Conservation (phyloP, 2,329 filamentous ascomycete species). For the Diaporthe velutina region DNA sequence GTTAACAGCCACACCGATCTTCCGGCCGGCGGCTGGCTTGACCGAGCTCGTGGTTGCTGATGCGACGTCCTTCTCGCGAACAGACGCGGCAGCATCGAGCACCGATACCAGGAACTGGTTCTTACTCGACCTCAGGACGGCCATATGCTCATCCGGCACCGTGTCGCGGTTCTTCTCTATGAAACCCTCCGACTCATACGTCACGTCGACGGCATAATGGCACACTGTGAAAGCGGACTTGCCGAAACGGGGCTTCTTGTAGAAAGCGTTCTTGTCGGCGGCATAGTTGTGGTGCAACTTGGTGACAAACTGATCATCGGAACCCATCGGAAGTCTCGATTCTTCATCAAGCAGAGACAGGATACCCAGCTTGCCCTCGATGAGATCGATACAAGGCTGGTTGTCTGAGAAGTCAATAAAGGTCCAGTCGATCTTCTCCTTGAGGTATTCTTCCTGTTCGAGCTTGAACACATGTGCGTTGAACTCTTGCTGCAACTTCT, state of each 20-base stretch:
- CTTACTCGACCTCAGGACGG: conserved; percentile 84
- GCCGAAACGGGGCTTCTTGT: conserved; percentile 98
- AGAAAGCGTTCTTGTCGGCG: conserved; percentile 89
- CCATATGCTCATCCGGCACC: conserved; percentile 97
- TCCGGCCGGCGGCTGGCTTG: conserved; percentile 81
- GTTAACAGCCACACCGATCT: conserved; percentile 92
- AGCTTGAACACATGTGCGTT: conserved; percentile 99
- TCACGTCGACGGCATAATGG: conserved; percentile 98
- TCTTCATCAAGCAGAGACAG: conserved; percentile 95
- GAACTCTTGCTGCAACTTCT: conserved; percentile 99
- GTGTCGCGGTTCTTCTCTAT: conserved; percentile 99
- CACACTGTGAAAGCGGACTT: conserved; percentile 98
- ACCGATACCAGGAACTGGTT: conserved; percentile 90
- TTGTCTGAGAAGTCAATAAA: conserved; percentile 99
- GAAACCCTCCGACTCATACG: conserved; percentile 98
- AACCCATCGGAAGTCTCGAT: conserved; percentile 95
- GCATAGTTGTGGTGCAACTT: conserved; percentile 97
- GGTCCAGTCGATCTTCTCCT: conserved; percentile 98
- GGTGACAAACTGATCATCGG: conserved; percentile 95
- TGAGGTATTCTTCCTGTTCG: conserved; percentile 97
- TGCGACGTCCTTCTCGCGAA: conserved; percentile 88
- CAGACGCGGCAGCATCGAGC: conserved; percentile 84
- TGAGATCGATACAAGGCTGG: conserved; percentile 97
- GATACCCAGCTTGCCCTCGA: conserved; percentile 96
- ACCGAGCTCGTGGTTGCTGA: conserved; percentile 77